These are phyloP conservation scores for Buddleja alternifolia DNA, from an alignment of 257 asterid genomes.

Conservation along the genomic window DNA sequence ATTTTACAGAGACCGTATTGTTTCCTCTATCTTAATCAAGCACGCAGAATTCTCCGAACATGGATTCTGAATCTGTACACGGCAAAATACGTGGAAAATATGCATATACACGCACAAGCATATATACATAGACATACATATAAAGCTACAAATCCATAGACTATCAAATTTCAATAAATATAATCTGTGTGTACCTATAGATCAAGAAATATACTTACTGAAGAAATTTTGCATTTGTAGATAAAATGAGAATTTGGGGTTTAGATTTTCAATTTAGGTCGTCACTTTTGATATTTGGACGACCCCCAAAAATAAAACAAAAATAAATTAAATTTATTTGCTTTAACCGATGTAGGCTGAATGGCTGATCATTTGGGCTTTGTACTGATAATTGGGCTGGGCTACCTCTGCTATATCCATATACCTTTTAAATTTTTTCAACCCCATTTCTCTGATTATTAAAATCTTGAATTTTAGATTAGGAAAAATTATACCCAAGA, in stretches of 20 bases:
- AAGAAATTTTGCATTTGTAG: conserved; percentile 2
- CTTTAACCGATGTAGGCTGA: too few relatives aligned
- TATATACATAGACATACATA: neutral
- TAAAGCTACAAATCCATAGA: neutral
- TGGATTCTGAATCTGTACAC: neutral
- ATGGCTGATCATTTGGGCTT: too few relatives aligned
- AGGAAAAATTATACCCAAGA: too few relatives aligned
- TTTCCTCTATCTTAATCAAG: conserved; percentile 4
- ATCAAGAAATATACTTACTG: conserved; percentile 31
- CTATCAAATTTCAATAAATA: neutral
- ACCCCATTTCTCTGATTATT: too few relatives aligned
- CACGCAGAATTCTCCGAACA: neutral
- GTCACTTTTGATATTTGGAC: too few relatives aligned
- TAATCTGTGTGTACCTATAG: neutral
- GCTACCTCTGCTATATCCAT: too few relatives aligned
- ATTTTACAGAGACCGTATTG: too few relatives aligned
- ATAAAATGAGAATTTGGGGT: conserved; percentile 27
- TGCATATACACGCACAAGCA: neutral
- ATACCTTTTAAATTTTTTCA: too few relatives aligned
- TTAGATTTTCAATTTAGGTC: neutral
- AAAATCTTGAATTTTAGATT: too few relatives aligned
- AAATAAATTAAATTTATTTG: too few relatives aligned
- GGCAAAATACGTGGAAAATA: neutral
- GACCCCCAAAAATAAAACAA: too few relatives aligned
- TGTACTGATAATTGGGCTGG: too few relatives aligned